Base-by-base conservation (phyloP, 2,329 filamentous ascomycete species). In the Cercospora berteroae region DNA sequence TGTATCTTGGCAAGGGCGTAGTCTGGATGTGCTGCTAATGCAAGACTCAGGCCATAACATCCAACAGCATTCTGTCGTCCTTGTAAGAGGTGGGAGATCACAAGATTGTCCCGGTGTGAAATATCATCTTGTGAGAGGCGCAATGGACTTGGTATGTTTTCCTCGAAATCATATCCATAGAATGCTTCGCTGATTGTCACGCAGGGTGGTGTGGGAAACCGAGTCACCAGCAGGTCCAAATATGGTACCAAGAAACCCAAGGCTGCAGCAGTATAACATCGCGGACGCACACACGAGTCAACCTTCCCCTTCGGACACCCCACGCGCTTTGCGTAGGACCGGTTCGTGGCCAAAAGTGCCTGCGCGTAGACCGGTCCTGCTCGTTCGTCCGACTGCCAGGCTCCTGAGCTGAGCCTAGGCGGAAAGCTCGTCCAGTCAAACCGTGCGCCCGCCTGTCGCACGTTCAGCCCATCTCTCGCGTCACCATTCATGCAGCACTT, bases 201-300 rank as follows among this genome's bases (percentile, higher is more conserved):
- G 39, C 71, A 97, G 94, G 93, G 93, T 77, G 95, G 95, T 84
- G 95, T 99, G 72, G 89, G 89, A 23, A 95, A 89, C 79, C 86
- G 95, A 74, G 87, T 90, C 76, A 92, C 89, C 23, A 93, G 91
- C 80, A 87, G 95, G 76, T 97, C 93, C 77, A 99, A 99, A 82
- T 99, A 97, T 78, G 95, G 95, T 69, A 96, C 95, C 60, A 99
- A 99, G 89, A 98, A 97, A 84, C 94, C 95, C 0, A 98, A 98
- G 89, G 50, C 50, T 25, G 89, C 89, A 79, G 89, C 89, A 16
- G 55, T 31, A 23, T 84, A 72, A 70, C 25, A 52, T 18, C 16
- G 3, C 10, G 18, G 48, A 55, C 2, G 13, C 29, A 23, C 18
- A 33, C 29, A 36, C 10, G 23, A 27, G 23, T 27, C 48, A 23